A percentile compares a stretch with the other conserved stretches of the same genome.
Conservation (phyloP, 116 monocot species). For the Trichopus zeylanicus region DNA sequence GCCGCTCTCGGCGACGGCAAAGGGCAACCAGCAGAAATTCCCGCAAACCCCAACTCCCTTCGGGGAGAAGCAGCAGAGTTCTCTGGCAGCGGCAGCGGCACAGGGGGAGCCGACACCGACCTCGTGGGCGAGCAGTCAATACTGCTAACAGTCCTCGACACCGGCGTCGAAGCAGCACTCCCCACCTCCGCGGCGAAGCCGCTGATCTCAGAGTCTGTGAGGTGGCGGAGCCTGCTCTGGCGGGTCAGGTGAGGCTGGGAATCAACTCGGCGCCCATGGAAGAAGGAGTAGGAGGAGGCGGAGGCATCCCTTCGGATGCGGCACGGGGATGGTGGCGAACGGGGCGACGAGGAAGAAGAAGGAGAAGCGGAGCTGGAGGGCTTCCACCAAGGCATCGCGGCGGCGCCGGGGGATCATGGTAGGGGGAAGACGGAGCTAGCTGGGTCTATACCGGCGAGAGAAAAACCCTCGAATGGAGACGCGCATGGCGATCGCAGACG, state of each 20-base stretch:
- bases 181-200: too few species aligned
- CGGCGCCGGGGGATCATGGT: constrained; percentile 1
- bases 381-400: constrained; percentile 17
- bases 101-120: constrained; percentile 26
- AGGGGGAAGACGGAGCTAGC: not conserved
- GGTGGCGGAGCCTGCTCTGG: constrained; percentile 33
- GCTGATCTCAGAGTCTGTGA: constrained; percentile 16
- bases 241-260: constrained; percentile 24
- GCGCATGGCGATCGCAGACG: not conserved
- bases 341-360: not conserved
- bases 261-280: constrained; percentile 4
- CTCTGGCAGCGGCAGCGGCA: constrained; percentile 45
- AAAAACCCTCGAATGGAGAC: not conserved
- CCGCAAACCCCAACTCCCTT: not conserved
- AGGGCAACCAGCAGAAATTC: not conserved
- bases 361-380: constrained; percentile 1
- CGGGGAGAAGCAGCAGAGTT: not conserved
- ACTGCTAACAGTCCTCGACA: constrained; percentile 30
- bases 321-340: not conserved
- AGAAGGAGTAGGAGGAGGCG: constrained; percentile 2
- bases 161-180: constrained; percentile 14
- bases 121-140: constrained; percentile 7
- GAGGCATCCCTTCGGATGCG: not conserved
- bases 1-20: constrained; percentile 15
- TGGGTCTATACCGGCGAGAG: not conserved